These are phyloP conservation scores for Penicillium cosmopolitanum DNA, from an alignment of 495 filamentous ascomycete species.

Conservation along the genomic window DNA sequence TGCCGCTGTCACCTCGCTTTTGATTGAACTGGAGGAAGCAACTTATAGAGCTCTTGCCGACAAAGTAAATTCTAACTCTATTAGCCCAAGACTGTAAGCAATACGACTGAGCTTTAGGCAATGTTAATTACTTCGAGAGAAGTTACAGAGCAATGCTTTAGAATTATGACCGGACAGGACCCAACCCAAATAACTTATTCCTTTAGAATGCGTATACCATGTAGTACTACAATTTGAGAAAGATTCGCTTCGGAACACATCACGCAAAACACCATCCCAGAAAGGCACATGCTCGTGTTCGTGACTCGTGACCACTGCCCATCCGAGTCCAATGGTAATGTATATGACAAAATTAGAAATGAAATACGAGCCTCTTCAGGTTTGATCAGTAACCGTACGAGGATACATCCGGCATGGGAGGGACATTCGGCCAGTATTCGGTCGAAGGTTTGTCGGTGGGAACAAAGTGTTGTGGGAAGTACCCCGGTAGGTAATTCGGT, in stretches of 20 bases:
- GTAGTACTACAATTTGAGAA: slow-evolving; percentile 3
- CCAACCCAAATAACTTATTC: neutral
- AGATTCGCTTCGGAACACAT: neutral
- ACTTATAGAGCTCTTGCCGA: neutral
- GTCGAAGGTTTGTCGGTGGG: slow-evolving; percentile 17
- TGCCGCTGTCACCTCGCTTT: slow-evolving; percentile 11
- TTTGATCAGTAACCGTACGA: slow-evolving; percentile 26
- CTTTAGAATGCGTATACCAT: neutral
- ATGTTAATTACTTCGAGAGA: too few species aligned
- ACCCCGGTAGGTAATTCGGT: slow-evolving; percentile 18
- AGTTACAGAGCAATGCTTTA: too few species aligned
- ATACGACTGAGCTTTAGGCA: too few species aligned
- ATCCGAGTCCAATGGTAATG: neutral
- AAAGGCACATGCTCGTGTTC: slow-evolving; percentile 14
- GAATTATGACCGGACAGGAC: neutral
- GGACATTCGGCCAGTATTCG: slow-evolving; percentile 22
- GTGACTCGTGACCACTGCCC: slow-evolving; percentile 7
- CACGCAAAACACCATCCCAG: neutral
- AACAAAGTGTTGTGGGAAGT: slow-evolving; percentile 21
- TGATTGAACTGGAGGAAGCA: slow-evolving; percentile 11
- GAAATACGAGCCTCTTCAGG: neutral
- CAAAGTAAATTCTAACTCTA: too few species aligned
- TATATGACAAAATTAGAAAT: neutral
- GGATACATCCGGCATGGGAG: slow-evolving; percentile 14
- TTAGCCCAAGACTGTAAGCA: neutral